phyloP scores from a whole-genome alignment of 768 basidiomycete genomes.

The Udeniomyces megalosporus region DNA sequence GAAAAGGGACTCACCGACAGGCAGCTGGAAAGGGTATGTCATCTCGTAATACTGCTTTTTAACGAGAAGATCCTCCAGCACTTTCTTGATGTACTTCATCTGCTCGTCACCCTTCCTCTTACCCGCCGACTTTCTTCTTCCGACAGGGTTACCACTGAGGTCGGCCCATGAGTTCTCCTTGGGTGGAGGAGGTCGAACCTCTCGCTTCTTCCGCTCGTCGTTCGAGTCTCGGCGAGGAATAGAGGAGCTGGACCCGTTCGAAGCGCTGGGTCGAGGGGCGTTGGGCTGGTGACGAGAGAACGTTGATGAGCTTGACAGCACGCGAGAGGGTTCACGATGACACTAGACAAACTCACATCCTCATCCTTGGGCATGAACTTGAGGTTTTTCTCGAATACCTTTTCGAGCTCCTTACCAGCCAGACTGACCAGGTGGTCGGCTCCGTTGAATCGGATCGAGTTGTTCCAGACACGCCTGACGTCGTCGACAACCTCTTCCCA shows the following conservation, averaged over 20 bases:
- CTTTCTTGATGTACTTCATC: conserved; percentile 60
- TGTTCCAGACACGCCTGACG: conserved; percentile 72
- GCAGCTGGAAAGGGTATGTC: conserved; percentile 78
- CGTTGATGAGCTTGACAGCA: too few relatives aligned
- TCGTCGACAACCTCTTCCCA: conserved; percentile 72
- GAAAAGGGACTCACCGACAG: conserved; percentile 84
- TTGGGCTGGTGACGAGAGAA: conserved; percentile 34
- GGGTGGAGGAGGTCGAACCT: conserved; percentile 87
- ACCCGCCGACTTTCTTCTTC: conserved; percentile 25
- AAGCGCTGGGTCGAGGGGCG: conserved; percentile 56
- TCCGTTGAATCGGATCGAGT: conserved; percentile 84
- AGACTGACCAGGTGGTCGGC: conserved; percentile 60
- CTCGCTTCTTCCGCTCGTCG: conserved; percentile 69
- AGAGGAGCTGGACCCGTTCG: conserved; percentile 38
- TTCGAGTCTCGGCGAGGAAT: conserved; percentile 54
- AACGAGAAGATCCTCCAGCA: conserved; percentile 51
- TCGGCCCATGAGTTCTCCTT: conserved; percentile 61
- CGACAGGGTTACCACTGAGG: conserved; percentile 42
- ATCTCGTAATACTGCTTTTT: conserved; percentile 58
- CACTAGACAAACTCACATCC: conserved; percentile 41
- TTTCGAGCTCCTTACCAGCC: conserved; percentile 70
- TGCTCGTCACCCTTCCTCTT: conserved; percentile 47
- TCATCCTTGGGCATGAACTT: conserved; percentile 62
- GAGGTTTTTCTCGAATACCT: conserved; percentile 72
- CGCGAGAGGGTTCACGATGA: too few relatives aligned